Percentiles rank a stretch among this genome's conserved stretches.
Conservation (phyloP, 805 yeast genomes). For the Kodamaea kakaduensis region DNA sequence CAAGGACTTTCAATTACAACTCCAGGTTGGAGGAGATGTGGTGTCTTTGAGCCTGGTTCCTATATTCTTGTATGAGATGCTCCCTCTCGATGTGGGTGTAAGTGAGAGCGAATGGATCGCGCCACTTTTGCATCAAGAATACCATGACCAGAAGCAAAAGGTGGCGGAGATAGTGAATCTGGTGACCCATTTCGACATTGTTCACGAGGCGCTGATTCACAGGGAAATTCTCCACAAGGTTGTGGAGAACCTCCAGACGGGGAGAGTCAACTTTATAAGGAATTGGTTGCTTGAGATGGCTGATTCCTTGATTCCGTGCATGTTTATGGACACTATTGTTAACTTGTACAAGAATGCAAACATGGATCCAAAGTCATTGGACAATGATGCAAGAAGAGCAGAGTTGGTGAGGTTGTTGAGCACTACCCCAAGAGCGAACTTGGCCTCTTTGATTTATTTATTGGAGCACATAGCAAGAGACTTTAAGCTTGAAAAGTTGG, state of each 20-base stretch:
- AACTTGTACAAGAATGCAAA: slow-evolving; percentile 15
- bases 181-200: slow-evolving; percentile 13
- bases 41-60: slow-evolving; percentile 32
- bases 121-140: slow-evolving; percentile 29
- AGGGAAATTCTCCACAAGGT: slow-evolving; percentile 19
- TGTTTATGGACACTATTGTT: slow-evolving; percentile 32
- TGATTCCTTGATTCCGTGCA: slow-evolving; percentile 41
- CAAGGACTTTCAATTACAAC: slow-evolving; percentile 39
- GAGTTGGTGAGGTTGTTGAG: slow-evolving; percentile 26
- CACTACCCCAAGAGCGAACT: slow-evolving; percentile 37
- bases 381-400: slow-evolving; percentile 12
- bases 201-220: slow-evolving; percentile 22
- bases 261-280: slow-evolving; percentile 29
- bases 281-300: slow-evolving; percentile 40
- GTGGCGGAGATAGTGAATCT: slow-evolving; percentile 21
- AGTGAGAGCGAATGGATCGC: slow-evolving; percentile 21
- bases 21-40: slow-evolving; percentile 15
- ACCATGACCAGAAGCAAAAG: slow-evolving; percentile 34
- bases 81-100: slow-evolving; percentile 14
- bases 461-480: slow-evolving; percentile 31
- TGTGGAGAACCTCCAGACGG: slow-evolving; percentile 10
- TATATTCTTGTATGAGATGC: slow-evolving; percentile 21
- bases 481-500: slow-evolving; percentile 20
- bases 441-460: slow-evolving; percentile 32
- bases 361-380: slow-evolving; percentile 5